Conservation (phyloP, 2,329 filamentous ascomycete species). For the Colletotrichum neosansevieriae region DNA sequence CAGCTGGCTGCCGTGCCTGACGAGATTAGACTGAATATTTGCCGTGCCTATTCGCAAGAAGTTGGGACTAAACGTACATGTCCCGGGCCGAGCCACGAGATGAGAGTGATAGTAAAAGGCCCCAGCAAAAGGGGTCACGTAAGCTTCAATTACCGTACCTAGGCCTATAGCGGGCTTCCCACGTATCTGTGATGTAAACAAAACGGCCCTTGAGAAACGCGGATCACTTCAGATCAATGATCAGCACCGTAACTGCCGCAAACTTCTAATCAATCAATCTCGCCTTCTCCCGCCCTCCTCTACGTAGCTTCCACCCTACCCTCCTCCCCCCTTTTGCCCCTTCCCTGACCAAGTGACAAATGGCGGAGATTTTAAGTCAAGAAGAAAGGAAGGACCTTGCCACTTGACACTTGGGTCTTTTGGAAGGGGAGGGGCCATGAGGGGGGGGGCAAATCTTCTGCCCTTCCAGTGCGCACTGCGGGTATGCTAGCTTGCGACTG, state of each 20-base stretch:
- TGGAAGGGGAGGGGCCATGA: background rate
- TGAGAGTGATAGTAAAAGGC: too few relatives aligned
- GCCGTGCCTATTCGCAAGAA: background rate
- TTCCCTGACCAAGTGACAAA: background rate
- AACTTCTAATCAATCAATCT: background rate
- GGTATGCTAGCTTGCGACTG: background rate
- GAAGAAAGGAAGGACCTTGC: constrained; percentile 7
- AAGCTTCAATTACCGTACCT: background rate
- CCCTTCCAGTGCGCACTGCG: too few relatives aligned
- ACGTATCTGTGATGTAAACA: constrained; percentile 20
- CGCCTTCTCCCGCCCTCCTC: background rate
- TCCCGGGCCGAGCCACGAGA: too few relatives aligned
- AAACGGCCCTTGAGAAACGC: constrained; percentile 15
- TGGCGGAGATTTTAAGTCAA: background rate
- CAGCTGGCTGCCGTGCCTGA: constrained; percentile 21
- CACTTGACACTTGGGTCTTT: background rate
- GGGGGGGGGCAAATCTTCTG: too few relatives aligned
- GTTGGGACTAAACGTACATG: background rate
- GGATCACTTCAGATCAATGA: constrained; percentile 12
- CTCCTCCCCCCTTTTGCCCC: background rate
- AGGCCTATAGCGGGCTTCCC: constrained; percentile 4
- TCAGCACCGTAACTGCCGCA: constrained; percentile 16
- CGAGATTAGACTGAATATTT: constrained; percentile 10
- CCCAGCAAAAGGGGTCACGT: background rate
- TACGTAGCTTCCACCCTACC: background rate